A percentile compares a stretch with the other conserved stretches of the same genome.
These are phyloP conservation scores for Erodium texanum DNA, from an alignment of 441 rosid genomes.

Conservation along the genomic window DNA sequence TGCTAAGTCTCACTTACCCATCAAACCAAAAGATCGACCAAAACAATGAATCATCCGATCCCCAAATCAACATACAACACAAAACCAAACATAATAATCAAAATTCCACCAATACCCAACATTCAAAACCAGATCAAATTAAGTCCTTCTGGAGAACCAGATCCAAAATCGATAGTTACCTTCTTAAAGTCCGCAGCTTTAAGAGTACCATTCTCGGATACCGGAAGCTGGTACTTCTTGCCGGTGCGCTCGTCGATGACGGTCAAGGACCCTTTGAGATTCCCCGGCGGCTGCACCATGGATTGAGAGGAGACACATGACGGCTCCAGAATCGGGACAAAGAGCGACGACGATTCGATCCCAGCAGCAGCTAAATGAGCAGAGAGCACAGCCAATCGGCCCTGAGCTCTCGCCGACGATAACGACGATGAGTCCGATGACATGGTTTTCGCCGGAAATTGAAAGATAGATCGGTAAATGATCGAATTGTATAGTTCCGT, in stretches of 20 bases:
- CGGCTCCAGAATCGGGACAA: slow-evolving; percentile 30
- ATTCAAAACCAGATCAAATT: not conserved
- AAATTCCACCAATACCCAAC: not conserved
- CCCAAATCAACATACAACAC: not conserved
- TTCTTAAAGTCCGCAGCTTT: slow-evolving; percentile 75
- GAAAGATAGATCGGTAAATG: not conserved
- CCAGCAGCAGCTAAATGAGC: slow-evolving; percentile 43
- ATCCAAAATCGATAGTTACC: slow-evolving; percentile 26
- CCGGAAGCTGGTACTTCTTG: slow-evolving; percentile 47
- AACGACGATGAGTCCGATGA: not conserved
- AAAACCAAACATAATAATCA: not conserved
- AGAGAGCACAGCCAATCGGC: slow-evolving; percentile 53
- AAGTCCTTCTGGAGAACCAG: not conserved
- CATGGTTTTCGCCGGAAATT: not conserved
- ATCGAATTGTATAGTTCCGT: not conserved
- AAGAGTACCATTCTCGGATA: slow-evolving; percentile 59
- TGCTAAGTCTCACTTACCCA: not conserved
- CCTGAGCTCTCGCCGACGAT: slow-evolving; percentile 35
- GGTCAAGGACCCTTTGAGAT: slow-evolving; percentile 48
- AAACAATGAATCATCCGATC: not conserved
- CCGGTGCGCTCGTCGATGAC: slow-evolving; percentile 76
- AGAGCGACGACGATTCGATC: slow-evolving; percentile 13
- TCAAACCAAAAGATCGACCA: not conserved
- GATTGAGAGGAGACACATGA: slow-evolving; percentile 40
- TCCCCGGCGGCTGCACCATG: slow-evolving; percentile 35